Conservation (phyloP, 2,329 filamentous ascomycete genomes). For the Curvularia verruculosa region DNA sequence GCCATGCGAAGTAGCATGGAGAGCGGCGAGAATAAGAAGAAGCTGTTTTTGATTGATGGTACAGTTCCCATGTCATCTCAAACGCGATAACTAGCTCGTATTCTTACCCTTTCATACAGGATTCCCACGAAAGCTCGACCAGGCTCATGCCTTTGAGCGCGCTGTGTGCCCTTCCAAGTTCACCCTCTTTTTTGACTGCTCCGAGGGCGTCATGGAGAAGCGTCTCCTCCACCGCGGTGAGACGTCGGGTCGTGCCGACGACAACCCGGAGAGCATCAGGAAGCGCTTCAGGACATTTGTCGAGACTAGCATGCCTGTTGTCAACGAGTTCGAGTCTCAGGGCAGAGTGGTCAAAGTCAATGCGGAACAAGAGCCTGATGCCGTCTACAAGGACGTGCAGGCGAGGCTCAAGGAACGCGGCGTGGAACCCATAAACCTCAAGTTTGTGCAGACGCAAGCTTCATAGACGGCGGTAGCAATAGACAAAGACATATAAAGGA, state of each 20-base stretch:
- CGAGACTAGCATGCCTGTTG: conserved; percentile 97
- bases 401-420: conserved; percentile 43
- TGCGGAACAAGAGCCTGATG: conserved; percentile 71
- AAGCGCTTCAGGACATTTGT: conserved; percentile 95
- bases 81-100: too few species aligned
- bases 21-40: conserved; percentile 57
- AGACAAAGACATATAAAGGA: background rate
- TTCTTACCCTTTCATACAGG: conserved; percentile 52
- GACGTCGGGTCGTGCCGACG: conserved; percentile 88
- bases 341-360: conserved; percentile 80
- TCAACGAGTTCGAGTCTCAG: conserved; percentile 79
- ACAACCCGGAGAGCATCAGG: conserved; percentile 93
- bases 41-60: conserved; percentile 76
- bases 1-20: conserved; percentile 78
- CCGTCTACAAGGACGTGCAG: conserved; percentile 63
- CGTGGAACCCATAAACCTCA: conserved; percentile 40
- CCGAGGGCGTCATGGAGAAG: conserved; percentile 84
- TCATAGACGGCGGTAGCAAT: conserved; percentile 11
- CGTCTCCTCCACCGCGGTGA: conserved; percentile 86
- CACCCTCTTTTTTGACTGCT: conserved; percentile 93
- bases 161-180: conserved; percentile 82
- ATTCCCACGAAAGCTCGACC: conserved; percentile 96
- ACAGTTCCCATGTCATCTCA: conserved; percentile 1
- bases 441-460: conserved; percentile 37
- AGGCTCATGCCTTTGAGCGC: conserved; percentile 92